Base-by-base conservation (phyloP, 306 rosid genomes). In the Begonia peltatifolia region DNA sequence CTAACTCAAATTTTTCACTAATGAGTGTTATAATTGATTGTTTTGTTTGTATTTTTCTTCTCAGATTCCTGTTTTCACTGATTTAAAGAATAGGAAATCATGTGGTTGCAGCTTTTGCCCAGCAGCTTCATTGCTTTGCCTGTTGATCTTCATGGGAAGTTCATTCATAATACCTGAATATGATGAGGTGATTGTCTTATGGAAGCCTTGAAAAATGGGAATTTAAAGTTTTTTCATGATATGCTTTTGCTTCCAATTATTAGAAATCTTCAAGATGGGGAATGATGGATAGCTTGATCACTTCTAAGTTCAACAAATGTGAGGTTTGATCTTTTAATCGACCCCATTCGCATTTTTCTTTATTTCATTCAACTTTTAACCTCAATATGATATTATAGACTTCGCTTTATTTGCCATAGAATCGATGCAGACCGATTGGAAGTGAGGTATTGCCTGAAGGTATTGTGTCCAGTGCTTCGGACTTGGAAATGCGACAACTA, bases 401-500 rank as follows among this genome's bases (percentile, higher is more conserved):
- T 30, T 30, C 38, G 3, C 38, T 75, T 67, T 69, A 49, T 70
- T 47, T 66, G 58, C 74, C 38, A 68, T 76, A 80, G 95, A 73
- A 72, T 52, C 76, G 70, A 50, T 68, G 77, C 74, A 72, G 77
- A 70, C 90, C 94, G 53, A 51, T 12, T 47, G 97, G 94, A 63
- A 83, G 92, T 47, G 85, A 83, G 68, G 71, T 82, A 48, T 77
- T 90, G 60, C 97, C 97, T 47, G 55, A 47, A 59, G 97, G 87
- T 38, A 78, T 90, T 67, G 68, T 90, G 30, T 52, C 77, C 47
- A 38, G 56, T 58, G 80, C 85, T 66, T 72, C 95, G 3, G 65
- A 76, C 67, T 66, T 90, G 58, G 83, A 80, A 44, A 44, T 79
- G 87, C 68, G 73, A 61, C 81, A 79, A 14, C 44, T 90, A 36